Conservation (phyloP, 1,284 basidiomycete species). For the Fomitopsis palustris region DNA sequence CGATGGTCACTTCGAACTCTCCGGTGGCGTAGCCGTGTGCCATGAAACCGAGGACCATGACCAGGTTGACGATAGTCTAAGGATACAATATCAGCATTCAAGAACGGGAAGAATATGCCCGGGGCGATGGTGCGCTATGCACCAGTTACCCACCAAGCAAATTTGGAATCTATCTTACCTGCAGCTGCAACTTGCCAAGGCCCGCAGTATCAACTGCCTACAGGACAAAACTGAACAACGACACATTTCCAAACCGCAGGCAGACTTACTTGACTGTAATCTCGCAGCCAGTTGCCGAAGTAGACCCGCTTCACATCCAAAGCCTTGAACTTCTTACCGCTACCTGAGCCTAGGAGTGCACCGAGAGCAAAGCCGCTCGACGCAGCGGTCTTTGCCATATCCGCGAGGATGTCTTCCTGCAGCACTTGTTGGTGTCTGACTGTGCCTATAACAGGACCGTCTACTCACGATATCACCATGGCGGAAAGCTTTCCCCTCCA, state of each 20-base stretch:
- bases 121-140: no score
- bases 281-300: constrained; percentile 83
- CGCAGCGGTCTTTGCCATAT: constrained; percentile 57
- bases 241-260: background rate
- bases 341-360: constrained; percentile 51
- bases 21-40: constrained; percentile 83
- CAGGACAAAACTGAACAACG: no score
- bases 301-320: constrained; percentile 76
- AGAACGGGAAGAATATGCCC: no score
- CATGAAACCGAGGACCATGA: constrained; percentile 87
- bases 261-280: constrained; percentile 66
- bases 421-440: constrained; percentile 3
- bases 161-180: constrained; percentile 35
- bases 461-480: constrained; percentile 80
- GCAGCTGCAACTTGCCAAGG: constrained; percentile 69
- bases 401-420: constrained; percentile 66
- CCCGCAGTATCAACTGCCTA: constrained; percentile 84
- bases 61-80: constrained; percentile 83
- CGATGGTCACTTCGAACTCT: constrained; percentile 89
- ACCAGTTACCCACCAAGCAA: no score
- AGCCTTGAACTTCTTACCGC: constrained; percentile 66
- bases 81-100: background rate
- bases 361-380: constrained; percentile 57
- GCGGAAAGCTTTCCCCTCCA: constrained; percentile 78
- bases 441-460: no score